Evolutionary conservation across 768 basidiomycete genomes (phyloP), one percentile per base, ranked within the genome.

Genomic region (Sporobolomyces phaffii): DNA sequence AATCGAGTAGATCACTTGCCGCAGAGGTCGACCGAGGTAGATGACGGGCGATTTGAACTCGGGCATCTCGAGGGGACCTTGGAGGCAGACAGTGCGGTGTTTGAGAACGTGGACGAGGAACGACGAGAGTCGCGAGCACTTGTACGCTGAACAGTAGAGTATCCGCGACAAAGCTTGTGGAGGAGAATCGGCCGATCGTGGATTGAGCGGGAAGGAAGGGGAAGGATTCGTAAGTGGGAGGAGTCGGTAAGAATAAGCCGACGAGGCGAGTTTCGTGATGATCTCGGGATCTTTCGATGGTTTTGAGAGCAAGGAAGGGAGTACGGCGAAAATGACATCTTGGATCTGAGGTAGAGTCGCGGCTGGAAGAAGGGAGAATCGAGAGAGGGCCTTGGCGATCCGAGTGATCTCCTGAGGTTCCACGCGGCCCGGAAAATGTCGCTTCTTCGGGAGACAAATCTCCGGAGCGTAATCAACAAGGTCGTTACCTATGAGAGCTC

Each of bases 401-500:
- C 65, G 44, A 4, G 1, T 14, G 5, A 66, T 24, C 29, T 60
- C 60, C 18, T 33, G 28, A 22, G 57, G 45, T 28, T 67, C 65
- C 11, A 66, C 49, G 22, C 49, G 38, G 3, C 69, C 69, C 2
- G 57, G 49, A 41, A 47, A 65, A 17, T 18, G 45, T 0, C 34
- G 40, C 20, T 43, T 17, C 14, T 44, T 20, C 3, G 52, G 61
- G 1, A 48, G 9, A 34, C 41, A 29, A 7, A 63, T 26, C 41
- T 65, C 44, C 33, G 18, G 9, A 10, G 61, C 20, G 43, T 43
- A 71, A 53, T 66, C 62, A 26, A 43, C 47, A 14, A 64, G 34
- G 43, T 71, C 69, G 65, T 71, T 71, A 1, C 69, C 69, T 47
- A 71, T 43, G 8, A 71, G 57, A 2, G 69, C 64, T 29, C 65